These are phyloP conservation scores for Coniella vitis DNA, from an alignment of 2,329 filamentous ascomycete genomes.

Conservation along the genomic window DNA sequence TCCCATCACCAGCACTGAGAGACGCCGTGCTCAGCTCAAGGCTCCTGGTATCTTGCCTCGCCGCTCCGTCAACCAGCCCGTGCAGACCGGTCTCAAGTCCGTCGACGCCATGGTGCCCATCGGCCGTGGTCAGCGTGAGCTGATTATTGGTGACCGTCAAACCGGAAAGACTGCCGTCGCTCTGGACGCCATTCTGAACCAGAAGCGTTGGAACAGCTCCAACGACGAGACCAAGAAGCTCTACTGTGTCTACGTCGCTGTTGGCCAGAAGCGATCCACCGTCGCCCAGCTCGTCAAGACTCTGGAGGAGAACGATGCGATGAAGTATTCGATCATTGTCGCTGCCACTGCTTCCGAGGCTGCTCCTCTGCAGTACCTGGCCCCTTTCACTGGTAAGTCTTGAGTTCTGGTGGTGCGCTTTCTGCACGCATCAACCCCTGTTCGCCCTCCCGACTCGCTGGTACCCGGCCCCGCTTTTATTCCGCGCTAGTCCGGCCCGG, in stretches of 20 bases:
- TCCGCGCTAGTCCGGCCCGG: too few species aligned
- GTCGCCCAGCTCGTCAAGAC: constrained; percentile 99
- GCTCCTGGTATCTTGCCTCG: constrained; percentile 97
- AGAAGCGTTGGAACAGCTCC: constrained; percentile 92
- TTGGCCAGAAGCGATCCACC: constrained; percentile 99
- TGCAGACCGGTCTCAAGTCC: constrained; percentile 99
- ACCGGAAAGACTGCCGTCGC: constrained; percentile 99
- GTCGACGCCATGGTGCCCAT: constrained; percentile 99
- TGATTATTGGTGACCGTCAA: constrained; percentile 99
- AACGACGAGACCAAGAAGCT: constrained; percentile 96
- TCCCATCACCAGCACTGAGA: constrained; percentile 85
- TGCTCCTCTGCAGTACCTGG: constrained; percentile 87
- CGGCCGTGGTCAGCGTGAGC: constrained; percentile 99
- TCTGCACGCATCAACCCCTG: too few species aligned
- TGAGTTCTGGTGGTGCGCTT: too few species aligned
- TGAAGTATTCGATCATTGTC: constrained; percentile 95
- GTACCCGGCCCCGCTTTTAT: too few species aligned
- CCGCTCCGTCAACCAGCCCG: constrained; percentile 94
- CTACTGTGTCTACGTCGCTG: constrained; percentile 98
- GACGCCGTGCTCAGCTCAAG: constrained; percentile 96
- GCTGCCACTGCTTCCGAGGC: constrained; percentile 97
- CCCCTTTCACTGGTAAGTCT: constrained; percentile 78
- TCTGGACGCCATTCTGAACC: constrained; percentile 97
- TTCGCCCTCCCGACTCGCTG: too few species aligned
- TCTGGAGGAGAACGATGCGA: constrained; percentile 98